Conservation (phyloP, 345 rosid genomes). For the Heritiera fomes region DNA sequence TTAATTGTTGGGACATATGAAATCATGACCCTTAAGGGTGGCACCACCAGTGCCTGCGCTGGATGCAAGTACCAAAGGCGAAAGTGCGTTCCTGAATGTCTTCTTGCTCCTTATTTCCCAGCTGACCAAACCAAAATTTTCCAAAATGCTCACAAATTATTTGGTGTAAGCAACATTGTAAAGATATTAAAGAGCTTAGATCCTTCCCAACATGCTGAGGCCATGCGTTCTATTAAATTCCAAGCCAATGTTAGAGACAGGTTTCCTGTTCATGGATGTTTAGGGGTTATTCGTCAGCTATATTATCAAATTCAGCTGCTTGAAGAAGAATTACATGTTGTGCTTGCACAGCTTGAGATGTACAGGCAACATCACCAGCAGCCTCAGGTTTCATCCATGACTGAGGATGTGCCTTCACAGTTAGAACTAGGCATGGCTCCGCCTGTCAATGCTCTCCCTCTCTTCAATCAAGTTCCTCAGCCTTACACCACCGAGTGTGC, state of each 20-base stretch:
- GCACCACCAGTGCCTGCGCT: conserved; percentile 91
- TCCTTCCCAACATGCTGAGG: conserved; percentile 48
- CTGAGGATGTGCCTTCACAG: conserved; percentile 60
- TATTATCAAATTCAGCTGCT: conserved; percentile 47
- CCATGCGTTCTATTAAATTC: conserved; percentile 79
- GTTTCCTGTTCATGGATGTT: conserved; percentile 81
- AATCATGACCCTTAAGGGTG: conserved; percentile 86
- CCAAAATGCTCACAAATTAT: conserved; percentile 72
- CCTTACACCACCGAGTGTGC: conserved; percentile 22
- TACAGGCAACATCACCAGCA: conserved; percentile 50
- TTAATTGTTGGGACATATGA: background rate
- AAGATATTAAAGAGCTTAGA: conserved; percentile 61
- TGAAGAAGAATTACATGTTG: conserved; percentile 62
- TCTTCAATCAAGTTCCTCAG: conserved; percentile 34
- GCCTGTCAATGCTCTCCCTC: conserved; percentile 41
- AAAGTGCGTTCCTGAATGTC: conserved; percentile 70
- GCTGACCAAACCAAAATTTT: conserved; percentile 72
- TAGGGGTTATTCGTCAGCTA: conserved; percentile 52
- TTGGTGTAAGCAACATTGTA: conserved; percentile 77
- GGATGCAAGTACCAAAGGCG: conserved; percentile 89
- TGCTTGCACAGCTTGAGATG: conserved; percentile 60
- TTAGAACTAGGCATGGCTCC: conserved; percentile 79
- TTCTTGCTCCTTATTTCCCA: conserved; percentile 78
- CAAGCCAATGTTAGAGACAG: conserved; percentile 68
- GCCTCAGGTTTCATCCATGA: conserved; percentile 29